Evolutionary conservation across 805 yeast genomes (phyloP).

Genomic region (Suhomyces prunicola): DNA sequence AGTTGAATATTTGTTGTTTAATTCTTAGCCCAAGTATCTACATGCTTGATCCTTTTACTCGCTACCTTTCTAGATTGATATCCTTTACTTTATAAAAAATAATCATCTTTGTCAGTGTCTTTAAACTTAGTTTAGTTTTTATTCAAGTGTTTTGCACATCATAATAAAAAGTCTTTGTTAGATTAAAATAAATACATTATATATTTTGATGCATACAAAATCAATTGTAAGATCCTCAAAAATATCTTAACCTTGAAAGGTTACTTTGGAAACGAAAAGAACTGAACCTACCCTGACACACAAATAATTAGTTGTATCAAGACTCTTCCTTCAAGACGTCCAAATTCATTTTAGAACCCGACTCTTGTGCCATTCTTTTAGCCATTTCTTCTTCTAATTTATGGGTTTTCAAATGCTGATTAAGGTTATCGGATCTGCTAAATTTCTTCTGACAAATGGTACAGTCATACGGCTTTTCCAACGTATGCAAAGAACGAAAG

Average conservation of each 20-base stretch:
- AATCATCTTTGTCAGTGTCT: not conserved
- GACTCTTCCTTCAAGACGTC: not conserved
- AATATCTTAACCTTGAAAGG: not conserved
- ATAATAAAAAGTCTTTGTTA: not conserved
- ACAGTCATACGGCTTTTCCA: constrained; percentile 69
- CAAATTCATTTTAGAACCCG: not conserved
- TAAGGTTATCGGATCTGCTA: constrained; percentile 62
- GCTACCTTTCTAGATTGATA: not conserved
- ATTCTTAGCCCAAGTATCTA: not conserved
- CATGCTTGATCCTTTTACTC: not conserved
- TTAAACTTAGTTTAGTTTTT: not conserved
- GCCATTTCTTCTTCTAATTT: constrained; percentile 11
- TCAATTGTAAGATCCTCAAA: not conserved
- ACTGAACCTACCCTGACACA: not conserved
- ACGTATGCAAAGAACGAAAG: constrained; percentile 67
- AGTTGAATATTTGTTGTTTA: not conserved
- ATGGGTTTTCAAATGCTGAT: constrained; percentile 66
- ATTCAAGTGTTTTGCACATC: not conserved
- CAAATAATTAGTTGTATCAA: not conserved
- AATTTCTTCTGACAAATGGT: constrained; percentile 59
- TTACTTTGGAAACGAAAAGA: not conserved
- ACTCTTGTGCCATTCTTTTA: constrained; percentile 1
- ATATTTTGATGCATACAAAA: not conserved
- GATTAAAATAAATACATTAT: not conserved
- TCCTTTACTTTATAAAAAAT: not conserved